A percentile compares a stretch with the other conserved stretches of the same genome.
phyloP scores from a whole-genome alignment of 345 rosid genomes.

The Corymbia maculata region DNA sequence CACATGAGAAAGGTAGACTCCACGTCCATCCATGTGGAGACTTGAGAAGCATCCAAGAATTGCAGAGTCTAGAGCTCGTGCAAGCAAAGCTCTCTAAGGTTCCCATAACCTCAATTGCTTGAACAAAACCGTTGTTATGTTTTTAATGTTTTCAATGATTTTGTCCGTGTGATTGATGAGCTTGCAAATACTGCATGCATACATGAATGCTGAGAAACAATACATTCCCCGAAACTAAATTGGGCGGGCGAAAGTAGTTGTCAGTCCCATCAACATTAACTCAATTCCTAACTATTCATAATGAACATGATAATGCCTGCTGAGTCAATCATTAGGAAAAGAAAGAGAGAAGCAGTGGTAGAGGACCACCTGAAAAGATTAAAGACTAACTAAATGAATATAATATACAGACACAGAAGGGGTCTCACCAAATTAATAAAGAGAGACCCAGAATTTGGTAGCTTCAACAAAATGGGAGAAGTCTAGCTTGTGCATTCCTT shows the following conservation, averaged over 20 bases:
- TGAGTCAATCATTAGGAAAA: not conserved
- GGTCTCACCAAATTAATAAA: not conserved
- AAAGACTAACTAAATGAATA: not conserved
- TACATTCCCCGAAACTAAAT: not conserved
- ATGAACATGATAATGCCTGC: not conserved
- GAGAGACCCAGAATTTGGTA: not conserved
- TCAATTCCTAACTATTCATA: not conserved
- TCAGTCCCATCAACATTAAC: not conserved
- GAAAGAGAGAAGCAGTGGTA: not conserved
- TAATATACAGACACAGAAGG: not conserved
- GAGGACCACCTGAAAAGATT: not conserved
- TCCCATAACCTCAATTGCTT: not conserved
- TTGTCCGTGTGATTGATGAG: not conserved
- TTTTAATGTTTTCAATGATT: not conserved
- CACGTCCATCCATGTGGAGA: not conserved
- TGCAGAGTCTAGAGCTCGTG: not conserved
- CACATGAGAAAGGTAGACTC: too few species aligned
- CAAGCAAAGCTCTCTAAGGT: not conserved
- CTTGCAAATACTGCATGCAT: not conserved
- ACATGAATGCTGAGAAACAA: not conserved
- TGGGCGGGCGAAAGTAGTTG: not conserved
- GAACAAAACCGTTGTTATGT: not conserved
- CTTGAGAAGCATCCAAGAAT: not conserved
- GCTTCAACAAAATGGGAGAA: not conserved
- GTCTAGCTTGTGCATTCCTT: not conserved